Percentiles rank a stretch among this genome's conserved stretches.
Evolutionary conservation across 805 yeast genomes (phyloP).

Genomic region (Starmerella etchellsii): DNA sequence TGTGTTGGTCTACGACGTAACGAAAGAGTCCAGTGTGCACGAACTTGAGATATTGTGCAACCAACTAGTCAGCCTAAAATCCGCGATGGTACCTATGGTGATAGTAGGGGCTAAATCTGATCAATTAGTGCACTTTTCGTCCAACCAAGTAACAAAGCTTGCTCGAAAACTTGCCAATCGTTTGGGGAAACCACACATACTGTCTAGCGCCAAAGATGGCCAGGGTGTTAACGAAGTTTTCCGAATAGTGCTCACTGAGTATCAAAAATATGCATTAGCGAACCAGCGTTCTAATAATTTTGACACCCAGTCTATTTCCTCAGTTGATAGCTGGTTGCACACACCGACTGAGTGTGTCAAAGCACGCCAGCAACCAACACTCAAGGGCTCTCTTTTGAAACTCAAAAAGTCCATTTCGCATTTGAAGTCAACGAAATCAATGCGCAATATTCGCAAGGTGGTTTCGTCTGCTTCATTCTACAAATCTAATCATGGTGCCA

Average conservation of each 20-base stretch:
- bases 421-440: slow-evolving; percentile 12
- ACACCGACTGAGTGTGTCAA: slow-evolving; percentile 8
- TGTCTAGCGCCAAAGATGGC: slow-evolving; percentile 82
- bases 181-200: slow-evolving; percentile 89
- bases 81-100: slow-evolving; percentile 74
- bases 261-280: slow-evolving; percentile 5
- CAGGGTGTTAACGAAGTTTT: slow-evolving; percentile 87
- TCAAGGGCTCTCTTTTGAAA: slow-evolving; percentile 13
- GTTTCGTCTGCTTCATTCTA: slow-evolving; percentile 12
- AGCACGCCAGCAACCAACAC: slow-evolving; percentile 9
- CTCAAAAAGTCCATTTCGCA: slow-evolving; percentile 16
- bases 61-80: slow-evolving; percentile 76
- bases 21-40: slow-evolving; percentile 59
- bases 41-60: slow-evolving; percentile 70
- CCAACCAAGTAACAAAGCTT: slow-evolving; percentile 58
- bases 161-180: slow-evolving; percentile 72
- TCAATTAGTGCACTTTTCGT: slow-evolving; percentile 47
- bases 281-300: not conserved
- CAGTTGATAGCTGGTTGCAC: slow-evolving; percentile 15
- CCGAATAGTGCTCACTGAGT: slow-evolving; percentile 76
- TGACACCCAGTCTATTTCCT: slow-evolving; percentile 11
- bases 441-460: slow-evolving; percentile 14
- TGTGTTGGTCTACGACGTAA: slow-evolving; percentile 71
- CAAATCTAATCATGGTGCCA: not conserved
- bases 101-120: slow-evolving; percentile 88